Evolutionary conservation across 2,329 filamentous ascomycete species (phyloP).

Genomic region (Aspergillus sp.): DNA sequence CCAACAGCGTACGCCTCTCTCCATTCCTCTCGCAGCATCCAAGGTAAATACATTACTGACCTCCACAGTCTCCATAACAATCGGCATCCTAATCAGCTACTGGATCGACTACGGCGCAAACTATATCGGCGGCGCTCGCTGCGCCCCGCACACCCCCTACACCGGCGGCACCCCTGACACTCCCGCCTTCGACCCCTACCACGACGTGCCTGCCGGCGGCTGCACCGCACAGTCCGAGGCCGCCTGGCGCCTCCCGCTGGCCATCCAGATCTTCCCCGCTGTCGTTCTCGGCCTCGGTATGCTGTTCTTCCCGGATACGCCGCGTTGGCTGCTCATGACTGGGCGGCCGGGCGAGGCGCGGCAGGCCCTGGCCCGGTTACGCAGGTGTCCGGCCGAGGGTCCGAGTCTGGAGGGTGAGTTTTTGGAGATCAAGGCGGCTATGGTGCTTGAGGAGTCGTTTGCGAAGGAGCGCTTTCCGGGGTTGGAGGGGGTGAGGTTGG

Average conservation of each 20-base stretch:
- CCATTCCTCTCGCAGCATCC: neutral
- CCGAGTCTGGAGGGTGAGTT: constrained; percentile 50
- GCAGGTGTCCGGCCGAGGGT: constrained; percentile 47
- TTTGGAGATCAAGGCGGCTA: constrained; percentile 49
- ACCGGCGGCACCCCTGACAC: constrained; percentile 41
- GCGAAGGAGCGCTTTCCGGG: constrained; percentile 28
- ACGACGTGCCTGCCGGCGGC: constrained; percentile 44
- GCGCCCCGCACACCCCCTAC: constrained; percentile 50
- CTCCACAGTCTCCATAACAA: constrained; percentile 43
- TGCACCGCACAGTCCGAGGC: constrained; percentile 51
- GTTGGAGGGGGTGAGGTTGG: constrained; percentile 28
- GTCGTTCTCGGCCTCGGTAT: constrained; percentile 40
- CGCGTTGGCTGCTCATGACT: constrained; percentile 53
- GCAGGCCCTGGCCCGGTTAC: constrained; percentile 47
- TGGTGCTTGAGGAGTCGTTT: constrained; percentile 37
- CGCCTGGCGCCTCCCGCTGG: constrained; percentile 49
- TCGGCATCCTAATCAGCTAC: constrained; percentile 38
- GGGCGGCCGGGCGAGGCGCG: constrained; percentile 52
- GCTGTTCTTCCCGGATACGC: constrained; percentile 56
- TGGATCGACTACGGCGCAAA: constrained; percentile 47
- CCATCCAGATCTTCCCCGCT: constrained; percentile 46
- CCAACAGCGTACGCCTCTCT: constrained; percentile 33
- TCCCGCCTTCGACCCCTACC: constrained; percentile 42
- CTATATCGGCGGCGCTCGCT: constrained; percentile 46
- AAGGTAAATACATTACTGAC: constrained; percentile 2